Conservation (phyloP, 805 yeast genomes). For the Candida vaughaniae region DNA sequence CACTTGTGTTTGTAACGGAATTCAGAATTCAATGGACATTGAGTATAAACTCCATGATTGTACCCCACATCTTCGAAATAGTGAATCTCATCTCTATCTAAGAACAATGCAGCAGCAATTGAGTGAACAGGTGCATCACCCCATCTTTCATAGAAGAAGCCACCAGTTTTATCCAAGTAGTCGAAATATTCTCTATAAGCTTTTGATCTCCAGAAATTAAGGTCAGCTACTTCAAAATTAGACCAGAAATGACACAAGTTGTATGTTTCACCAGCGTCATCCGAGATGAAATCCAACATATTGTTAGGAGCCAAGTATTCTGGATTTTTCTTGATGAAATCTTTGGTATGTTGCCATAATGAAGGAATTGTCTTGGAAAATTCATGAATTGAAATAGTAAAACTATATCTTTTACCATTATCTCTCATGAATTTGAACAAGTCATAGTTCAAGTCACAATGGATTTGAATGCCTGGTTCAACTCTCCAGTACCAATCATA, state of each 20-base stretch:
- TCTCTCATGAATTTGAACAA: constrained; percentile 80
- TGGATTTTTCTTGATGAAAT: constrained; percentile 61
- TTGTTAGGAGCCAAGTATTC: constrained; percentile 61
- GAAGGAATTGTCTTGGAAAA: constrained; percentile 84
- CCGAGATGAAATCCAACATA: constrained; percentile 66
- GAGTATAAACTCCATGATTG: constrained; percentile 75
- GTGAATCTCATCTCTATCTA: constrained; percentile 69
- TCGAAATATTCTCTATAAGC: constrained; percentile 74
- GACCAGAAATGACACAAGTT: constrained; percentile 91
- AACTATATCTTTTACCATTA: constrained; percentile 78
- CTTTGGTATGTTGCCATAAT: constrained; percentile 74
- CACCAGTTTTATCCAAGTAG: constrained; percentile 74
- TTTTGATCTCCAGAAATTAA: constrained; percentile 71
- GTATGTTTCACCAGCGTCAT: constrained; percentile 66
- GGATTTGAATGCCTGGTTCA: constrained; percentile 79
- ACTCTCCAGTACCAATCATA: constrained; percentile 94
- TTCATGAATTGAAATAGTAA: constrained; percentile 80
- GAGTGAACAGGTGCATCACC: constrained; percentile 95
- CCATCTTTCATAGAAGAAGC: constrained; percentile 94
- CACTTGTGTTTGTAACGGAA: constrained; percentile 62
- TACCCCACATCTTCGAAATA: constrained; percentile 84
- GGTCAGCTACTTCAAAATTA: constrained; percentile 78
- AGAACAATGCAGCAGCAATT: constrained; percentile 77
- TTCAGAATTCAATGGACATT: constrained; percentile 70
- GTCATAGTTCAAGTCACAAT: constrained; percentile 83